phyloP scores from a whole-genome alignment of 208 protist species.

The Tritrichomonas foetus region DNA sequence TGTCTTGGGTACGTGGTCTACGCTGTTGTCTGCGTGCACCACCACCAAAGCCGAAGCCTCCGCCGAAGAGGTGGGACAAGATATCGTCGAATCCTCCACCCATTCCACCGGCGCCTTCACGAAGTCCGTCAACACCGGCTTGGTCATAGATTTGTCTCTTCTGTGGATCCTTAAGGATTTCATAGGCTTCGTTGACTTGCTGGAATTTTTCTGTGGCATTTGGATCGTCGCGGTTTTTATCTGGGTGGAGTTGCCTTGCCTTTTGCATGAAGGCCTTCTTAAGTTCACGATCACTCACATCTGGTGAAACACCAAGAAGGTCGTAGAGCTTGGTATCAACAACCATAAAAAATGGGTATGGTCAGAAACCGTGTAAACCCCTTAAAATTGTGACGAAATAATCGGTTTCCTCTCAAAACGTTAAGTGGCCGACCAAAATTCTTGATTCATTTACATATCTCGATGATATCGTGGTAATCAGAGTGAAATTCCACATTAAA shows the following conservation, averaged over 20 bases:
- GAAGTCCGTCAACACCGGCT: conserved; percentile 48
- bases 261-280: not conserved
- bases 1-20: not conserved
- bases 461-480: too few species aligned
- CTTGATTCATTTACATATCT: too few species aligned
- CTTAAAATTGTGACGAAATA: too few species aligned
- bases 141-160: conserved; percentile 56
- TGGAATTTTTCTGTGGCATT: conserved; percentile 68
- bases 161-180: conserved; percentile 50
- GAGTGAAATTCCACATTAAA: too few species aligned
- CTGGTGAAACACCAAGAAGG: conserved; percentile 4
- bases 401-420: too few species aligned
- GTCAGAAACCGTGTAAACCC: too few species aligned
- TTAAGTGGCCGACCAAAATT: too few species aligned
- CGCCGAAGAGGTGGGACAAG: not conserved
- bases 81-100: not conserved
- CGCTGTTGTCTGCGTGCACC: not conserved
- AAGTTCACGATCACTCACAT: not conserved
- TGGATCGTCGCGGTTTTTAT: conserved; percentile 50
- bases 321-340: conserved; percentile 12
- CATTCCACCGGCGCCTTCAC: conserved; percentile 10
- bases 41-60: not conserved
- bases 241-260: not conserved
- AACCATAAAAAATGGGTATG: conserved; percentile 33
- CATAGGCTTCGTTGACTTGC: conserved; percentile 60